These are phyloP conservation scores for Claviceps sp. DNA, from an alignment of 2,329 filamentous ascomycete genomes.

Conservation along the genomic window DNA sequence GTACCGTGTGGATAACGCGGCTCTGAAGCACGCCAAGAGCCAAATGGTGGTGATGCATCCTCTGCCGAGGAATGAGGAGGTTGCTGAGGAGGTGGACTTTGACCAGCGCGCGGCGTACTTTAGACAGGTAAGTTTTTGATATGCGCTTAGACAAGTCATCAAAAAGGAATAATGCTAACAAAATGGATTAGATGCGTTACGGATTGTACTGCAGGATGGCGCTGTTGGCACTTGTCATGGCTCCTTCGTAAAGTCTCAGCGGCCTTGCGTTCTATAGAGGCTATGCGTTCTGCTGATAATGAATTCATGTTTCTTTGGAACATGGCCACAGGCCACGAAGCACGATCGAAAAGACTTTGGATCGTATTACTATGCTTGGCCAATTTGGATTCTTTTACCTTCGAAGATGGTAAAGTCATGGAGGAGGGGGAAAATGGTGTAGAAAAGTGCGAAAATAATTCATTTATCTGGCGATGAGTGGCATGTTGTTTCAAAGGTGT, in stretches of 20 bases:
- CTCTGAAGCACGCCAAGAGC: slow-evolving; percentile 80
- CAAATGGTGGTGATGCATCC: slow-evolving; percentile 95
- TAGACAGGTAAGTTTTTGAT: slow-evolving; percentile 66
- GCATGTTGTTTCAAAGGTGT: too few relatives aligned
- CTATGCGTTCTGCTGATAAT: not conserved
- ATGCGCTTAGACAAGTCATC: not conserved
- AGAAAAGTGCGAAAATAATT: too few relatives aligned
- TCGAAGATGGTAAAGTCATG: too few relatives aligned
- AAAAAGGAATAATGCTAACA: not conserved
- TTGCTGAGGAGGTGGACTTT: slow-evolving; percentile 92
- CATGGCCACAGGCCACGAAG: not conserved
- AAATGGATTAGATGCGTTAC: slow-evolving; percentile 67
- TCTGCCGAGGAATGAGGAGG: slow-evolving; percentile 82
- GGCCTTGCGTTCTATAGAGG: not conserved
- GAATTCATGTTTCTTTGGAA: not conserved
- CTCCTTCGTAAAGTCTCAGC: slow-evolving; percentile 11
- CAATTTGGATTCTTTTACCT: too few relatives aligned
- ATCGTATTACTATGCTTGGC: not conserved
- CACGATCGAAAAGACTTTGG: not conserved
- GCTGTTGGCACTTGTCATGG: slow-evolving; percentile 82
- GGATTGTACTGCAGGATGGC: slow-evolving; percentile 98
- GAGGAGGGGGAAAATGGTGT: too few relatives aligned
- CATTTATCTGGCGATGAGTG: too few relatives aligned
- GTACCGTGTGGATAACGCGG: slow-evolving; percentile 80
- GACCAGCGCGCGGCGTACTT: slow-evolving; percentile 96